These are phyloP conservation scores for Dillenia suffruticosa DNA, from an alignment of 164 flowering plant genomes.

Conservation along the genomic window DNA sequence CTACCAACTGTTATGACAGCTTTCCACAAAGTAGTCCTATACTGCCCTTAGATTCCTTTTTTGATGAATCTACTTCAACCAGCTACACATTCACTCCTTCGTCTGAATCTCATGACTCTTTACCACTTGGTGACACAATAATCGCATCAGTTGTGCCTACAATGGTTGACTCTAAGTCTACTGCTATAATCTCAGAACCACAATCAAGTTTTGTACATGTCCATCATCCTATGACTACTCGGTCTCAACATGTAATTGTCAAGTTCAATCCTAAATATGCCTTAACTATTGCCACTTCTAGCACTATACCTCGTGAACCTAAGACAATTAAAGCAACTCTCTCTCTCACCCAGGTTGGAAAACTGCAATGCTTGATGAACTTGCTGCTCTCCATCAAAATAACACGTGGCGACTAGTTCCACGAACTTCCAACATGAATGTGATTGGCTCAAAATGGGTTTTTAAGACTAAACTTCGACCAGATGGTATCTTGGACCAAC, in stretches of 20 bases:
- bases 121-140: no score
- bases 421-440: neutral
- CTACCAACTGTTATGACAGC: neutral
- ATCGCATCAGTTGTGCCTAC: no score
- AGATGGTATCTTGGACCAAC: constrained; percentile 8
- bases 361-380: constrained; percentile 4
- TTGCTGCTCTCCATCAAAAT: constrained; percentile 1
- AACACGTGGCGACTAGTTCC: constrained; percentile 7
- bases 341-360: constrained; percentile 1
- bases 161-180: neutral
- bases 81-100: no score
- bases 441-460: constrained; percentile 6
- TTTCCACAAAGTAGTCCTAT: neutral
- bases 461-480: constrained; percentile 1
- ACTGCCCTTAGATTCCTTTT: no score
- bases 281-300: neutral
- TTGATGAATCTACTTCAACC: no score
- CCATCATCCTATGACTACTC: neutral
- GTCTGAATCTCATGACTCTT: no score
- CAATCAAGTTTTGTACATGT: neutral
- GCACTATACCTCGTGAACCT: neutral
- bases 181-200: neutral
- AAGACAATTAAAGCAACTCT: neutral
- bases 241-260: neutral
- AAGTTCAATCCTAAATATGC: neutral